These are phyloP conservation scores for Aspergillus unguis DNA, from an alignment of 2,329 filamentous ascomycete species.

Conservation along the genomic window DNA sequence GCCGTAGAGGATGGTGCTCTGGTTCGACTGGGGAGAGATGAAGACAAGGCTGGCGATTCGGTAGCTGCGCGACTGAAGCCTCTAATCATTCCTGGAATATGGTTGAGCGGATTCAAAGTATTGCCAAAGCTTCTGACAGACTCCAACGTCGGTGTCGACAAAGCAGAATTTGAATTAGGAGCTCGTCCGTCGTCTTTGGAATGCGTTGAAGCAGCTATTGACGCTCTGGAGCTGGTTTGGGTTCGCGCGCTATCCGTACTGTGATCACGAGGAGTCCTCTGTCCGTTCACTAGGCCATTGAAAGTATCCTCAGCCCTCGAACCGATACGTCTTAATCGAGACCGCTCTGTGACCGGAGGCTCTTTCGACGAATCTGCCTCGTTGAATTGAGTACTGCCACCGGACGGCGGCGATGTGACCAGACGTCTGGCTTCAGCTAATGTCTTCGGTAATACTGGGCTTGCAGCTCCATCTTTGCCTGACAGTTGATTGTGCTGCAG, in stretches of 20 bases:
- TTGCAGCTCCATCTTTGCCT: constrained; percentile 35
- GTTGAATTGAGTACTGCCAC: constrained; percentile 45
- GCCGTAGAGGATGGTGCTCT: constrained; percentile 22
- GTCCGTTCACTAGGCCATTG: constrained; percentile 68
- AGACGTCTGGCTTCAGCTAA: constrained; percentile 89
- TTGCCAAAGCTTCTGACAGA: constrained; percentile 78
- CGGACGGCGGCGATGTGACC: constrained; percentile 55
- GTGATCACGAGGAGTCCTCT: constrained; percentile 62
- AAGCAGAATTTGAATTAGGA: constrained; percentile 24
- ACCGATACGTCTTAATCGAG: constrained; percentile 33
- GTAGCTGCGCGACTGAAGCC: constrained; percentile 60
- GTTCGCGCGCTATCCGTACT: constrained; percentile 65
- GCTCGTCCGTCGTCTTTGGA: constrained; percentile 25
- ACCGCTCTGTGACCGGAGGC: constrained; percentile 29
- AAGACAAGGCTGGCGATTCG: constrained; percentile 39
- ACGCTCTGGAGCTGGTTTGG: constrained; percentile 42
- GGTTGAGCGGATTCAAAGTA: constrained; percentile 76
- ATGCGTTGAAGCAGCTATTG: constrained; percentile 20
- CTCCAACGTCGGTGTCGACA: constrained; percentile 58
- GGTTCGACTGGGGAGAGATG: constrained; percentile 42
- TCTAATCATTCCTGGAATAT: constrained; percentile 73
- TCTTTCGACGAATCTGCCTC: constrained; percentile 54
- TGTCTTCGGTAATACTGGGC: constrained; percentile 71
- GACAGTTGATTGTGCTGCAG: constrained; percentile 48
- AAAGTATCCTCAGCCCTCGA: constrained; percentile 61